Evolutionary conservation across 495 filamentous ascomycete genomes (phyloP).

Genomic region (Podospora australis): DNA sequence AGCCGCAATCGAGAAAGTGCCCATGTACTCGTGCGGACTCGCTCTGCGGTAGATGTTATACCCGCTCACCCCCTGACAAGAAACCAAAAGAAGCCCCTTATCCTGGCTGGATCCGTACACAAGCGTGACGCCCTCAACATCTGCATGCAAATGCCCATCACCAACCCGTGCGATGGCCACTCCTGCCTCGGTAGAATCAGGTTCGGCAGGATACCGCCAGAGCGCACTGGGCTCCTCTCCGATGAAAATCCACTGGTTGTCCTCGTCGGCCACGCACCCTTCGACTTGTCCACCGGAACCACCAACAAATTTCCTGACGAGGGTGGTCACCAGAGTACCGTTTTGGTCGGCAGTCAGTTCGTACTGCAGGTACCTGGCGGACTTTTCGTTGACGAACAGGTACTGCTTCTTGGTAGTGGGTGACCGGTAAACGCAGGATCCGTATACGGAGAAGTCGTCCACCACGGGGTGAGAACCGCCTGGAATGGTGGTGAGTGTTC

Average conservation of each 20-base stretch:
- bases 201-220: slow-evolving; percentile 9
- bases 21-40: slow-evolving; percentile 9
- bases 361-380: slow-evolving; percentile 6
- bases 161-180: slow-evolving; percentile 6
- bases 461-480: slow-evolving; percentile 2
- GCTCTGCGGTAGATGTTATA: slow-evolving; percentile 4
- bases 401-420: slow-evolving; percentile 8
- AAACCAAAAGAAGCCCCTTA: slow-evolving; percentile 1
- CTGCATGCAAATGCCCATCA: slow-evolving; percentile 1
- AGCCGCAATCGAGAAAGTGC: background rate
- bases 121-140: slow-evolving; percentile 8
- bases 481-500: slow-evolving; percentile 2
- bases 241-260: slow-evolving; percentile 5
- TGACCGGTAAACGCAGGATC: slow-evolving; percentile 12
- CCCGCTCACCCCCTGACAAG: slow-evolving; percentile 9
- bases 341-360: background rate
- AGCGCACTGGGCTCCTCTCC: slow-evolving; percentile 8
- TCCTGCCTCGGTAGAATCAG: background rate
- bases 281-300: slow-evolving; percentile 11
- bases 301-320: slow-evolving; percentile 3
- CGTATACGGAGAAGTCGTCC: background rate
- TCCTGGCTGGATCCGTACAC: slow-evolving; percentile 2
- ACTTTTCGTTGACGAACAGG: slow-evolving; percentile 11
- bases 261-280: slow-evolving; percentile 4
- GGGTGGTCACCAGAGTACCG: slow-evolving; percentile 5